Evolutionary conservation across 2,329 filamentous ascomycete genomes (phyloP), one percentile per base, ranked within the genome.

Genomic region (Botryotinia convoluta): DNA sequence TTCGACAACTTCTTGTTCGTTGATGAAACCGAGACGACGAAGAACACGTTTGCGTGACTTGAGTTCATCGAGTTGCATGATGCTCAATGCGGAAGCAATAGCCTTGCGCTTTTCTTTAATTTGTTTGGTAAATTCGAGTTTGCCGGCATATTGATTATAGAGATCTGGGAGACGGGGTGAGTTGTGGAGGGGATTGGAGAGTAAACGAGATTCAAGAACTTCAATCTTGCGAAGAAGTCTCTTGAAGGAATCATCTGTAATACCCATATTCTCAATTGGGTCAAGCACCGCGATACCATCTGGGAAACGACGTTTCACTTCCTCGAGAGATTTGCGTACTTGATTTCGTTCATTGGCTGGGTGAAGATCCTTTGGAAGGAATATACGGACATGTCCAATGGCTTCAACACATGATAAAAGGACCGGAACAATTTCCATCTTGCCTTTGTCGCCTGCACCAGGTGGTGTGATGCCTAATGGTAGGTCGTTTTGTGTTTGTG

Each of bases 11-110:
- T 98, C 96, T 70, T 90, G 89, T 74, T 98, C 96, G 81, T 97
- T 97, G 83, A 98, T 97, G 84, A 99, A 99, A 7, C 93, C 94
- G 18, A 99, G 89, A 71, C 96, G 93, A 64, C 97, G 93, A 44
- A 99, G 88, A 7, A 99, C 96, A 77, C 96, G 92, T 85, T 98
- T 99, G 75, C 96, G 92, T 76, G 93, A 94, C 85, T 98, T 98
- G 75, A 99, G 88, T 83, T 99, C 96, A 79, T 99, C 96, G 76
- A 98, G 87, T 82, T 99, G 95, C 74, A 96, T 91, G 74, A 98
- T 92, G 74, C 92, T 94, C 81, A 97, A 89, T 0, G 94, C 95
- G 77, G 92, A 91, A 35, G 89, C 86, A 75, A 99, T 98, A 74
- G 93, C 88, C 84, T 94, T 97, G 85, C 97, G 97, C 79, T 92